These are phyloP conservation scores for Exophiala oligosperma DNA, from an alignment of 2,329 filamentous ascomycete genomes.

Conservation along the genomic window DNA sequence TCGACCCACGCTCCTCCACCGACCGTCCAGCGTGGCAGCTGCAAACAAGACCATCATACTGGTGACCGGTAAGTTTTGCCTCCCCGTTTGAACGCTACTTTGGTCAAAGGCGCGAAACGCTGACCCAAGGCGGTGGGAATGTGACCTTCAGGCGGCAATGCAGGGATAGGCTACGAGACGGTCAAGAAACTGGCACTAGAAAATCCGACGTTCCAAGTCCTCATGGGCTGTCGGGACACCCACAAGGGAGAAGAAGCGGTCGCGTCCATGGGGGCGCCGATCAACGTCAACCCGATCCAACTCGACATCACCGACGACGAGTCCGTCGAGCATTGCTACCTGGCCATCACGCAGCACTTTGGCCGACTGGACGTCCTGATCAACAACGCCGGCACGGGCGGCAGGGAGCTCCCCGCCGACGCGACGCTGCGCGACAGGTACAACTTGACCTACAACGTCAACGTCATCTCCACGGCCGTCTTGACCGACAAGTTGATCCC, in stretches of 20 bases:
- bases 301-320: conserved; percentile 37
- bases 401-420: conserved; percentile 10
- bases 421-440: conserved; percentile 25
- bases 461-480: conserved; percentile 28
- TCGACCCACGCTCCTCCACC: conserved; percentile 19
- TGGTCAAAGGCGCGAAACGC: not conserved
- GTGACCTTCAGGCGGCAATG: not conserved
- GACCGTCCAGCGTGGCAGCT: conserved; percentile 20
- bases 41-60: conserved; percentile 27
- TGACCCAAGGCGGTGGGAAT: too few relatives aligned
- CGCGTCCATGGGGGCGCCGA: conserved; percentile 25
- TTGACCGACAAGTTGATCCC: conserved; percentile 25
- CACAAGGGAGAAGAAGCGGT: conserved; percentile 38
- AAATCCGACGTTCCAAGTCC: conserved; percentile 36
- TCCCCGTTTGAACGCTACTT: not conserved
- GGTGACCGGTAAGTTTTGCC: conserved; percentile 17
- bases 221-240: conserved; percentile 36
- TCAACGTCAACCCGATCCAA: conserved; percentile 33
- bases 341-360: conserved; percentile 34
- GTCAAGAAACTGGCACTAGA: conserved; percentile 31
- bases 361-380: conserved; percentile 38
- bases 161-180: conserved; percentile 29
- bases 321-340: conserved; percentile 35
- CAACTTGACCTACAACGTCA: conserved; percentile 30
- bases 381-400: conserved; percentile 37